Conservation (phyloP, 2,329 filamentous ascomycete species). For the Neofusicoccum ribis region DNA sequence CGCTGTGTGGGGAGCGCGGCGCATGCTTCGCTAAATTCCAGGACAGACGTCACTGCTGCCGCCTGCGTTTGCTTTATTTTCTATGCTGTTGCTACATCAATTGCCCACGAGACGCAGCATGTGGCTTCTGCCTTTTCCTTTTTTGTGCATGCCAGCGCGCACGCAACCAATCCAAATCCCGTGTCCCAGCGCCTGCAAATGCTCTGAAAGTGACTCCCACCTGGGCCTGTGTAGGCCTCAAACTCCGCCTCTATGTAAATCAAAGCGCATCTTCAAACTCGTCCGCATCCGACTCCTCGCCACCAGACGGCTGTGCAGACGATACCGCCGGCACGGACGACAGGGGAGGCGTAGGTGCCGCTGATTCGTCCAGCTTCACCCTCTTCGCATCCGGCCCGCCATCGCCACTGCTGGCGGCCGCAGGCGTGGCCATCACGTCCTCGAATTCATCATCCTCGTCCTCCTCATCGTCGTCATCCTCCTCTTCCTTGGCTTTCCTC, state of each 20-base stretch:
- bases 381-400: constrained; percentile 55
- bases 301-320: constrained; percentile 42
- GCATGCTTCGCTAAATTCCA: constrained; percentile 5
- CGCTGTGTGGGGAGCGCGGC: background rate
- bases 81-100: too few species aligned
- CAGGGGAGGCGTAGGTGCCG: constrained; percentile 31
- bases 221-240: background rate
- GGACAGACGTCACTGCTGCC: background rate
- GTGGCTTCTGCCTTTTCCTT: too few species aligned
- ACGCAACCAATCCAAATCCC: background rate
- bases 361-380: constrained; percentile 58
- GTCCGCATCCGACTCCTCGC: constrained; percentile 49
- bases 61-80: too few species aligned
- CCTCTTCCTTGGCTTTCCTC: constrained; percentile 42
- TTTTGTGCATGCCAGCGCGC: too few species aligned
- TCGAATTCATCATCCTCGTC: constrained; percentile 49
- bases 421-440: constrained; percentile 35
- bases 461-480: constrained; percentile 53
- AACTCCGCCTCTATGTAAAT: constrained; percentile 34
- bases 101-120: too few species aligned
- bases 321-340: constrained; percentile 37
- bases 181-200: constrained; percentile 19
- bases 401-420: constrained; percentile 31
- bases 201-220: background rate
- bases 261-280: constrained; percentile 48